phyloP scores from a whole-genome alignment of 2,329 filamentous ascomycete species.

The Fusarium bactridioides region DNA sequence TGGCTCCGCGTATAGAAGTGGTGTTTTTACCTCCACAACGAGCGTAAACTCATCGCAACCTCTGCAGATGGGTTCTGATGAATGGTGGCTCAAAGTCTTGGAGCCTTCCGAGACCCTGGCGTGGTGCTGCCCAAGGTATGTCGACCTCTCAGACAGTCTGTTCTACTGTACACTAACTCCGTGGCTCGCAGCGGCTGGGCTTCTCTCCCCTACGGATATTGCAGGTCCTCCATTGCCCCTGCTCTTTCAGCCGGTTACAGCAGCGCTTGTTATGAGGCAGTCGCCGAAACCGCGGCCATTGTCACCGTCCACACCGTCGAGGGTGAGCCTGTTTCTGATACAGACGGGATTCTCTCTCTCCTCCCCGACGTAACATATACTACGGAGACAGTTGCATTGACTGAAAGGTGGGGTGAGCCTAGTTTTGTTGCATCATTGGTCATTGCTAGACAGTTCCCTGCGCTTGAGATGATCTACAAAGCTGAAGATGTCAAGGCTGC shows the following conservation, averaged over 20 bases:
- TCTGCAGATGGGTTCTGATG: background rate
- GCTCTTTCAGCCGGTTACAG: background rate
- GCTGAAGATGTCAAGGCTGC: conserved; percentile 12
- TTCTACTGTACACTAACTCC: background rate
- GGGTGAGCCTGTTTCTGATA: background rate
- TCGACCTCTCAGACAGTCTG: background rate
- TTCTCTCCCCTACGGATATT: background rate
- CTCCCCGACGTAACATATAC: background rate
- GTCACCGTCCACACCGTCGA: conserved; percentile 15
- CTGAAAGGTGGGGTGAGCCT: background rate
- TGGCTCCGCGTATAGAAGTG: background rate
- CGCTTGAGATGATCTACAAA: conserved; percentile 24
- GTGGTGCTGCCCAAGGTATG: conserved; percentile 37
- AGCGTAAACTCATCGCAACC: background rate
- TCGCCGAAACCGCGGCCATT: background rate
- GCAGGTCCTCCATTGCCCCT: conserved; percentile 13
- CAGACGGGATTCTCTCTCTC: background rate
- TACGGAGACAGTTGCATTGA: background rate
- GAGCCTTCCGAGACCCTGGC: conserved; percentile 32
- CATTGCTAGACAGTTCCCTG: conserved; percentile 5
- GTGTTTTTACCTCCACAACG: conserved; percentile 18
- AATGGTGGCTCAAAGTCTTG: conserved; percentile 8
- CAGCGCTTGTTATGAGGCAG: background rate
- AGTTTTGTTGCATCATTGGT: background rate
- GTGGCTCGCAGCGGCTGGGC: conserved; percentile 16